Conservation (phyloP, 2,329 filamentous ascomycete species). For the Colletotrichum lupini region DNA sequence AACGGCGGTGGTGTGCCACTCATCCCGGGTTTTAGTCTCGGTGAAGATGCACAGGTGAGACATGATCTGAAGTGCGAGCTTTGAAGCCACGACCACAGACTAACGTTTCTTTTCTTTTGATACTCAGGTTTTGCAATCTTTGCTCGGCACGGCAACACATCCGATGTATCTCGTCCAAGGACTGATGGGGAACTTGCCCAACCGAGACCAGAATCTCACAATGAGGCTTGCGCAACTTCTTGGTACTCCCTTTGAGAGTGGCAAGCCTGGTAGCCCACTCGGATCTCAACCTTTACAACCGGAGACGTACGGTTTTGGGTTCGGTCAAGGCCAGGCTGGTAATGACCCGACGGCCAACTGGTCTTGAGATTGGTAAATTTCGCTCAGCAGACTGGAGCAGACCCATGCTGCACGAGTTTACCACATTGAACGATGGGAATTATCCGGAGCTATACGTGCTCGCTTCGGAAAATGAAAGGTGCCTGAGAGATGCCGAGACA, state of each 20-base stretch:
- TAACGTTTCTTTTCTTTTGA: background rate
- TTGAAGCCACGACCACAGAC: background rate
- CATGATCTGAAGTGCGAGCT: background rate
- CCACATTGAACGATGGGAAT: background rate
- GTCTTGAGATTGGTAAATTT: background rate
- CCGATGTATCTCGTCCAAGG: slow-evolving; percentile 35
- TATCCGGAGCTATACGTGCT: too few relatives aligned
- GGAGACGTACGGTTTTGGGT: slow-evolving; percentile 33
- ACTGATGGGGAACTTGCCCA: slow-evolving; percentile 32
- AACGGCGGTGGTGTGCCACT: slow-evolving; percentile 1
- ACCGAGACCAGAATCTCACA: slow-evolving; percentile 29
- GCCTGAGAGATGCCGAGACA: background rate
- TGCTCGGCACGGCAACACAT: slow-evolving; percentile 26
- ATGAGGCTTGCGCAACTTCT: slow-evolving; percentile 26
- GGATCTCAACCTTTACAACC: slow-evolving; percentile 32
- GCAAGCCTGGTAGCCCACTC: slow-evolving; percentile 26
- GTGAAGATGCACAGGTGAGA: slow-evolving; percentile 28
- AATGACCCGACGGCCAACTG: slow-evolving; percentile 30
- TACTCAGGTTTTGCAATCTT: slow-evolving; percentile 15
- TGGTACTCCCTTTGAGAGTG: slow-evolving; percentile 24
- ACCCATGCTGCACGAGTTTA: background rate
- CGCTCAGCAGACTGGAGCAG: background rate
- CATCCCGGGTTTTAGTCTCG: slow-evolving; percentile 12
- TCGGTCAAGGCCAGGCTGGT: slow-evolving; percentile 28
- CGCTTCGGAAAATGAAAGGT: background rate